Percentiles rank a stretch among this genome's conserved stretches.
phyloP scores from a whole-genome alignment of 1,284 basidiomycete species.

The Stereum hirsutum region DNA sequence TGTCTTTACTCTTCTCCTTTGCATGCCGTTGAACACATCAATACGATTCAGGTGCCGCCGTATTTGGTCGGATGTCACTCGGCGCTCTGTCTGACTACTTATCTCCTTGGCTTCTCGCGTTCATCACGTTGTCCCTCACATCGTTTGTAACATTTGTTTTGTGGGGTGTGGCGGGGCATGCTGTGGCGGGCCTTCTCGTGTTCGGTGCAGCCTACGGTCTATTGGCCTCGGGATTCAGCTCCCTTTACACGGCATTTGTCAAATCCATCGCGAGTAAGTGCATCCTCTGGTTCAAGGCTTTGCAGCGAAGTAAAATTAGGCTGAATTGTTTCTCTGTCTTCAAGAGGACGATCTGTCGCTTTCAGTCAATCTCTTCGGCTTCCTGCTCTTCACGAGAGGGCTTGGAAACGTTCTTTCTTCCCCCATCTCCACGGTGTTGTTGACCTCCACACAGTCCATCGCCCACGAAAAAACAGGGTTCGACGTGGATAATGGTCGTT shows the following conservation, averaged over 20 bases:
- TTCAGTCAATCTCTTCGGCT: conserved; percentile 25
- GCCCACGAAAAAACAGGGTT: conserved; percentile 18
- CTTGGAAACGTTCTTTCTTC: conserved; percentile 33
- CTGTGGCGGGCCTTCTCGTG: conserved; percentile 15
- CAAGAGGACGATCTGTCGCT: conserved; percentile 27
- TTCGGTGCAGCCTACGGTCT: conserved; percentile 18
- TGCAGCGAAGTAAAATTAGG: too few species aligned
- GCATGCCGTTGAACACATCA: too few species aligned
- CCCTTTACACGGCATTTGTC: conserved; percentile 18
- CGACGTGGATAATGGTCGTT: conserved; percentile 23
- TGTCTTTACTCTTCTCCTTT: too few species aligned
- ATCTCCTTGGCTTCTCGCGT: conserved; percentile 16
- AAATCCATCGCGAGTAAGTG: conserved; percentile 13
- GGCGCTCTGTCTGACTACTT: conserved; percentile 17
- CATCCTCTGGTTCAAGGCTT: too few species aligned
- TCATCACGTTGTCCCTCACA: conserved; percentile 11
- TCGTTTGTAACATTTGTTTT: conserved; percentile 16
- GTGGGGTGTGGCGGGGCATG: conserved; percentile 18
- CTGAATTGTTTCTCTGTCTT: too few species aligned
- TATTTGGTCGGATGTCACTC: conserved; percentile 10
- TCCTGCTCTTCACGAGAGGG: conserved; percentile 27
- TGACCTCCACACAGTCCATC: not conserved
- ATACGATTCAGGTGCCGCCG: not conserved
- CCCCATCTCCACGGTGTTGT: conserved; percentile 27
- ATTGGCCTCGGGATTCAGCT: conserved; percentile 18